phyloP scores from a whole-genome alignment of 192 early-diverging fungal species.

The Coemansia sp. region DNA sequence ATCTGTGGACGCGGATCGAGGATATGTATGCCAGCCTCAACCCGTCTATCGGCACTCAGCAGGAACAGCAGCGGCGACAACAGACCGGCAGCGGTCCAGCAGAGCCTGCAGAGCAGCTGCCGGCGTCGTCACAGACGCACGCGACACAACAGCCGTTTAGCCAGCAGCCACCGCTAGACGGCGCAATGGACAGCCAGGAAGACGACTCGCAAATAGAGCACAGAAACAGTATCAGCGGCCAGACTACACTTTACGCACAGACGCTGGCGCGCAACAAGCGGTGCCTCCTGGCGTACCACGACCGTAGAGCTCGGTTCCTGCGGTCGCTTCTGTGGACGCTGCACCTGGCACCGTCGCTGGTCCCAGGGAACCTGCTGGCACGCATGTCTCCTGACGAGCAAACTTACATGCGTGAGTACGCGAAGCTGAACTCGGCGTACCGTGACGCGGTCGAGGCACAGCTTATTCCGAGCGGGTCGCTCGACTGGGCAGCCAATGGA shows the following conservation, averaged over 20 bases:
- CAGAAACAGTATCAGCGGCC: conserved; percentile 29
- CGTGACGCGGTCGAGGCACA: conserved; percentile 49
- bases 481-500: conserved; percentile 75
- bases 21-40: conserved; percentile 43
- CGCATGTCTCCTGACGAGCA: conserved; percentile 40
- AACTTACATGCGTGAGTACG: conserved; percentile 59
- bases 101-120: too few species aligned
- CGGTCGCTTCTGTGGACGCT: conserved; percentile 60
- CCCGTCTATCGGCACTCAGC: conserved; percentile 10
- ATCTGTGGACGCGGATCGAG: conserved; percentile 58
- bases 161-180: neutral
- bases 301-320: conserved; percentile 67
- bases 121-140: conserved; percentile 9
- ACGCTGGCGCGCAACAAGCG: conserved; percentile 79
- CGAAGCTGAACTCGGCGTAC: conserved; percentile 66
- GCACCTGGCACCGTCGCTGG: conserved; percentile 46
- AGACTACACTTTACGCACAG: conserved; percentile 36
- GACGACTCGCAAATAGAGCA: conserved; percentile 12
- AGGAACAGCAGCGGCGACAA: neutral
- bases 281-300: conserved; percentile 86
- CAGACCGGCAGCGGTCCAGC: neutral
- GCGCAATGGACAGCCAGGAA: conserved; percentile 1
- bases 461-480: conserved; percentile 46
- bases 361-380: conserved; percentile 14
- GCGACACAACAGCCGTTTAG: neutral